phyloP scores from a whole-genome alignment of 2,329 filamentous ascomycete genomes.

The Phialophora expanda region DNA sequence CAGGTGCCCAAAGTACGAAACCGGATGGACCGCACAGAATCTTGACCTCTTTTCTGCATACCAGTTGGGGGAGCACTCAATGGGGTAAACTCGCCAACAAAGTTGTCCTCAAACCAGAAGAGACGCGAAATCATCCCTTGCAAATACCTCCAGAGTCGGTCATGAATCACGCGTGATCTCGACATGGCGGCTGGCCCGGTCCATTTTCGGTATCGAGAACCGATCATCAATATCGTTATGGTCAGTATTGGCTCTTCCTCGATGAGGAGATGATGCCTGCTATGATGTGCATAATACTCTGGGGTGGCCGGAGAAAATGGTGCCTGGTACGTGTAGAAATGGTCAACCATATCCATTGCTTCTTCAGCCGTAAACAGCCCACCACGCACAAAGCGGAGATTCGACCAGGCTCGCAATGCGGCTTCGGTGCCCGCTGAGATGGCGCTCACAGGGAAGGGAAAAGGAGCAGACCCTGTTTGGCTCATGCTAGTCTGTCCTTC shows the following conservation, averaged over 20 bases:
- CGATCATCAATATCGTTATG: slow-evolving; percentile 12
- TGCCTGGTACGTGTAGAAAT: slow-evolving; percentile 14
- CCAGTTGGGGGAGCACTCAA: slow-evolving; percentile 8
- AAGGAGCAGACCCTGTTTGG: slow-evolving; percentile 3
- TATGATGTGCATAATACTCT: slow-evolving; percentile 14
- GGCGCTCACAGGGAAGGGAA: slow-evolving; percentile 3
- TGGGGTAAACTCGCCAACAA: slow-evolving; percentile 11
- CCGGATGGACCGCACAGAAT: slow-evolving; percentile 8
- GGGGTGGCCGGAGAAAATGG: slow-evolving; percentile 6
- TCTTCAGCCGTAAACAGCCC: slow-evolving; percentile 14
- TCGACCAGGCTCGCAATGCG: slow-evolving; percentile 8
- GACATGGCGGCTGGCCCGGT: slow-evolving; percentile 6
- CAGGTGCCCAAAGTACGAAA: slow-evolving; percentile 12
- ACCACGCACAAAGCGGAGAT: slow-evolving; percentile 6
- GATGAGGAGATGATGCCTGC: slow-evolving; percentile 9
- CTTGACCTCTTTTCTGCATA: slow-evolving; percentile 10
- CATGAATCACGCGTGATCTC: slow-evolving; percentile 6
- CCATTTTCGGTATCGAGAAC: slow-evolving; percentile 12
- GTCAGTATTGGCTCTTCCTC: slow-evolving; percentile 10
- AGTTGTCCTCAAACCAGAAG: slow-evolving; percentile 12
- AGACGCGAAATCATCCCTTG: slow-evolving; percentile 13
- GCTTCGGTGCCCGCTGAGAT: slow-evolving; percentile 4
- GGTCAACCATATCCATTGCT: slow-evolving; percentile 13
- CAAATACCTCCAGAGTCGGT: slow-evolving; percentile 10
- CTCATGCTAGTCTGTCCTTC: slow-evolving; percentile 5